Evolutionary conservation across 2,329 filamentous ascomycete species (phyloP).

Genomic region (Eutypa lata): DNA sequence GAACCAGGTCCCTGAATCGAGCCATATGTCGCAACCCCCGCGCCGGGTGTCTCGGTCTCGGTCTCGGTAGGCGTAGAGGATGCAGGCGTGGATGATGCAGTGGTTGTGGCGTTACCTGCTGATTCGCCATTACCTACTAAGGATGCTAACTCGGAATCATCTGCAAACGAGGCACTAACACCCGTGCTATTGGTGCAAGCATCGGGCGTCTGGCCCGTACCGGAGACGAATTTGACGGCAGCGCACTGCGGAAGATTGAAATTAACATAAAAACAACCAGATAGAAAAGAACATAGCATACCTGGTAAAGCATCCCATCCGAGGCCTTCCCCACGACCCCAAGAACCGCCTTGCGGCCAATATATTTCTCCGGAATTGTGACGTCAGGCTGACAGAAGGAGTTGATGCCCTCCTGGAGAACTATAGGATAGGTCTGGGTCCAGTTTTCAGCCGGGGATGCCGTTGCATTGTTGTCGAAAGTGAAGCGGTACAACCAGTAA

Average conservation of each 20-base stretch:
- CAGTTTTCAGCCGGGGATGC: slow-evolving; percentile 44
- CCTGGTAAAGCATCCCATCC: slow-evolving; percentile 57
- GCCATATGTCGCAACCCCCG: slow-evolving; percentile 12
- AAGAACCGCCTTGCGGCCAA: slow-evolving; percentile 54
- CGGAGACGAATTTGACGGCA: slow-evolving; percentile 52
- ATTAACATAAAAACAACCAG: slow-evolving; percentile 2
- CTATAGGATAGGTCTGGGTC: slow-evolving; percentile 52
- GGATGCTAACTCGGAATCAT: slow-evolving; percentile 28
- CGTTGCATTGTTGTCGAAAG: slow-evolving; percentile 48
- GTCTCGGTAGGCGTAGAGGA: slow-evolving; percentile 7
- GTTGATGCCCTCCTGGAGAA: slow-evolving; percentile 53
- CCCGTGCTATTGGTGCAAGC: slow-evolving; percentile 37
- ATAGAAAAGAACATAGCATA: slow-evolving; percentile 25
- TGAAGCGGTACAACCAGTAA: slow-evolving; percentile 58
- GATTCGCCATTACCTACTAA: slow-evolving; percentile 23
- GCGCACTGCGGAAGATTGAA: slow-evolving; percentile 42
- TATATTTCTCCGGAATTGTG: slow-evolving; percentile 46
- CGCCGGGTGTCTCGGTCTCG: slow-evolving; percentile 12
- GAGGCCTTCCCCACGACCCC: slow-evolving; percentile 48
- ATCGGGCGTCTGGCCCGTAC: slow-evolving; percentile 24
- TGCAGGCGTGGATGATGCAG: background rate
- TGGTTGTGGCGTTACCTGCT: background rate
- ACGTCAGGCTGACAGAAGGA: slow-evolving; percentile 50
- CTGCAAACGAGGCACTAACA: slow-evolving; percentile 27
- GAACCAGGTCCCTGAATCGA: slow-evolving; percentile 10